Percentiles rank a stretch among this genome's conserved stretches.
phyloP scores from a whole-genome alignment of 139 green algal species.

The Chlorella vulgaris region DNA sequence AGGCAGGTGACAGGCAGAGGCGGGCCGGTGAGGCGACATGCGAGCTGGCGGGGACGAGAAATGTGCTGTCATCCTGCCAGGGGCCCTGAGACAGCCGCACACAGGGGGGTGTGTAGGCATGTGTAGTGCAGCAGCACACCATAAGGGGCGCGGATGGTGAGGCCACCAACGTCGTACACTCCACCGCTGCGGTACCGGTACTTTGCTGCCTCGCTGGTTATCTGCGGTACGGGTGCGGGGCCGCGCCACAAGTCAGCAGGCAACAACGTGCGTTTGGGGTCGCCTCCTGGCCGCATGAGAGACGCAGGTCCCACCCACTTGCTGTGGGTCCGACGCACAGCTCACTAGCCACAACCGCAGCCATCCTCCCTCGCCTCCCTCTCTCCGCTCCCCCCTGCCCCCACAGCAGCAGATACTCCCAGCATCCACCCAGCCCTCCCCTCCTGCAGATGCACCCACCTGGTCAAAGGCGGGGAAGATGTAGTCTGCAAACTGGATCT shows the following conservation, averaged over 20 bases:
- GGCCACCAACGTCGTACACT: conserved; percentile 80
- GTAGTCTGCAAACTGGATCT: conserved; percentile 73
- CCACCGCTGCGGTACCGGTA: conserved; percentile 89
- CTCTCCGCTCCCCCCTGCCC: too few relatives aligned
- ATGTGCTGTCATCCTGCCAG: too few relatives aligned
- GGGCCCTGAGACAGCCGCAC: too few relatives aligned
- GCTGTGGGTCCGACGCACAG: background rate
- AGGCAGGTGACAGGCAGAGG: too few relatives aligned
- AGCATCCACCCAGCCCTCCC: too few relatives aligned
- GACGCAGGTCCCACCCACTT: background rate
- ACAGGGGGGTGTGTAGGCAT: too few relatives aligned
- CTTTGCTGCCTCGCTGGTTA: conserved; percentile 94
- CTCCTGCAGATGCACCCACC: background rate
- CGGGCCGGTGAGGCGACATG: too few relatives aligned
- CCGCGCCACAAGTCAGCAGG: background rate
- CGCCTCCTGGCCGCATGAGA: too few relatives aligned
- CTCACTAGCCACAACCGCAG: background rate
- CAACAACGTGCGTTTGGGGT: background rate
- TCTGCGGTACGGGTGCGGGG: too few relatives aligned
- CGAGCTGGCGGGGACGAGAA: too few relatives aligned
- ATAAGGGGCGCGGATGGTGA: conserved; percentile 90
- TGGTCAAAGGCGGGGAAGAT: conserved; percentile 96
- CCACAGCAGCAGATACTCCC: too few relatives aligned
- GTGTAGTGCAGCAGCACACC: conserved; percentile 41
- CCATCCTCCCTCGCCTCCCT: too few relatives aligned